These are phyloP conservation scores for Solanum okadae DNA, from an alignment of 257 asterid species.

Conservation along the genomic window DNA sequence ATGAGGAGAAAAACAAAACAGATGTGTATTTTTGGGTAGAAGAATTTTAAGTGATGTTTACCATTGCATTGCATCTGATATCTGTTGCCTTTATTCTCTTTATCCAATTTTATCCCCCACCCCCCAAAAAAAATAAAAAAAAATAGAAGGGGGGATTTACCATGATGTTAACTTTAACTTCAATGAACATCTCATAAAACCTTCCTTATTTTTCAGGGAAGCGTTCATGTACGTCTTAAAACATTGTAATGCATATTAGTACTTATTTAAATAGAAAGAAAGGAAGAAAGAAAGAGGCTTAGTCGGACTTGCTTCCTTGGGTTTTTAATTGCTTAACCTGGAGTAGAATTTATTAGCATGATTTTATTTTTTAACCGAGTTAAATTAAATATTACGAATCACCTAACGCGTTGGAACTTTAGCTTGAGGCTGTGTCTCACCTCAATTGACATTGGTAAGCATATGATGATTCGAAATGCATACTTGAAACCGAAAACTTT, in stretches of 20 bases:
- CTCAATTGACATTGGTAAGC: not conserved
- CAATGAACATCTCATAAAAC: not conserved
- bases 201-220: not conserved
- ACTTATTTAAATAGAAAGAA: not conserved
- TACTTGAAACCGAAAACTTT: not conserved
- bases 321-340: not conserved
- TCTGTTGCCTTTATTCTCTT: not conserved
- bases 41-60: not conserved
- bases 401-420: not conserved
- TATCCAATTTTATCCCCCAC: no score
- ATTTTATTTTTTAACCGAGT: not conserved
- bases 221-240: not conserved
- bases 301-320: not conserved
- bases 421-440: not conserved
- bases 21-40: not conserved
- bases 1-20: no score
- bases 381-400: not conserved
- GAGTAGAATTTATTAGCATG: not conserved
- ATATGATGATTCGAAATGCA: not conserved
- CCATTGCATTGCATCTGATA: not conserved
- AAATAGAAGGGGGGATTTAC: not conserved
- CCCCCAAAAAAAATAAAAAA: no score
- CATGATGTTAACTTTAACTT: not conserved
- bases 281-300: not conserved
- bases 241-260: not conserved